Percentiles rank a stretch among this genome's conserved stretches.
Evolutionary conservation across 176 grass and related monocot genomes (phyloP).

Genomic region (Raddia guianensis): DNA sequence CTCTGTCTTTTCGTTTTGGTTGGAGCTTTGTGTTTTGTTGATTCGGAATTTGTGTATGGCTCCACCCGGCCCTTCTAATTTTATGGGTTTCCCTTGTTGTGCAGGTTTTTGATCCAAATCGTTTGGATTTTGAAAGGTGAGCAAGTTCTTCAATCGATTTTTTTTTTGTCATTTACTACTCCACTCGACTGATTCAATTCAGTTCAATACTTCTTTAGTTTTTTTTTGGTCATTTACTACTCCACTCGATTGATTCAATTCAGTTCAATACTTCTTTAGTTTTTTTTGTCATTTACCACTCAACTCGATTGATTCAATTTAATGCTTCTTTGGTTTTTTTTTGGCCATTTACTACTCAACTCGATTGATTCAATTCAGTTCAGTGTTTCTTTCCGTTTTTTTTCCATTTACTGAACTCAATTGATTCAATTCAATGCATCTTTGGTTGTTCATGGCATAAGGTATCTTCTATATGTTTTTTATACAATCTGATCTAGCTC

Average conservation of each 20-base stretch:
- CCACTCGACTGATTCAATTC: not conserved
- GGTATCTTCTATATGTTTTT: not conserved
- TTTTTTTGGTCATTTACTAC: too few species aligned
- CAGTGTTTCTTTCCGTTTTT: not conserved
- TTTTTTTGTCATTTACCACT: not conserved
- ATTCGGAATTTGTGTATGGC: not conserved
- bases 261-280: too few species aligned
- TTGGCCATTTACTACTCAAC: not conserved
- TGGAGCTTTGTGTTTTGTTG: not conserved
- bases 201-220: not conserved
- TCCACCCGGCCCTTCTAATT: not conserved
- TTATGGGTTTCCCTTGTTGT: not conserved
- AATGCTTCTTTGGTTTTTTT: not conserved
- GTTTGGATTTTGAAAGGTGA: conserved; percentile 36
- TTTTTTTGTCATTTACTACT: not conserved
- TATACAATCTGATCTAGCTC: not conserved
- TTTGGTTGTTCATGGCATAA: not conserved
- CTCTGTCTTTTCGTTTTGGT: not conserved
- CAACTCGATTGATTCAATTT: not conserved
- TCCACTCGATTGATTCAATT: too few species aligned
- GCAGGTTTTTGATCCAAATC: conserved; percentile 35
- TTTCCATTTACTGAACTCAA: not conserved
- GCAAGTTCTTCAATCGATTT: not conserved
- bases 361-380: not conserved
- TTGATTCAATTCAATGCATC: not conserved